Conservation (phyloP, 2,329 filamentous ascomycete genomes). For the Fusarium luffae region DNA sequence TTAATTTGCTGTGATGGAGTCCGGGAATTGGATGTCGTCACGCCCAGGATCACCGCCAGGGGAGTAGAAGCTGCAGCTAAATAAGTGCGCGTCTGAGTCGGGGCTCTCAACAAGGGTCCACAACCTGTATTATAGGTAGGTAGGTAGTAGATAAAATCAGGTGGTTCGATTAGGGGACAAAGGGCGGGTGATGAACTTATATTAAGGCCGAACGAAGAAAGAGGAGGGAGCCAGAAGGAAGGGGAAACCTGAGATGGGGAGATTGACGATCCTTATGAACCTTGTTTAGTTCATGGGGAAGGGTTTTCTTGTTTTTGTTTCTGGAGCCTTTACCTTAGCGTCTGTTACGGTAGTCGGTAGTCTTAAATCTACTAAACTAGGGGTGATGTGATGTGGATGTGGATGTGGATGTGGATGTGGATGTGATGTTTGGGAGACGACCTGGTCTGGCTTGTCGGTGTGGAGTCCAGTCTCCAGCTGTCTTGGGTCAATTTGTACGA, state of each 20-base stretch:
- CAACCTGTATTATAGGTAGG: background rate
- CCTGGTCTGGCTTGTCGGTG: conserved; percentile 17
- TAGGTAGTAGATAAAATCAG: background rate
- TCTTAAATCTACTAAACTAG: conserved; percentile 6
- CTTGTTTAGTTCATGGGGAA: conserved; percentile 23
- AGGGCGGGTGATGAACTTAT: background rate
- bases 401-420: conserved; percentile 26
- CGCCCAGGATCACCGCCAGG: conserved; percentile 30
- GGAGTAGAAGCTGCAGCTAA: conserved; percentile 25
- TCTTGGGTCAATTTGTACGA: conserved; percentile 22
- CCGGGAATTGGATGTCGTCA: conserved; percentile 34
- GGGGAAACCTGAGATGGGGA: conserved; percentile 2
- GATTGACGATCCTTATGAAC: conserved; percentile 31
- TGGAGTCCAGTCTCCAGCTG: conserved; percentile 12
- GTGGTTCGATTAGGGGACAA: background rate
- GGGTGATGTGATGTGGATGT: conserved; percentile 16
- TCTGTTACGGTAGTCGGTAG: conserved; percentile 1
- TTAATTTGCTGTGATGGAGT: conserved; percentile 20
- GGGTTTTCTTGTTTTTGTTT: conserved; percentile 36
- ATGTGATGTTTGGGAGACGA: conserved; percentile 35
- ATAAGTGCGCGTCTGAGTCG: background rate
- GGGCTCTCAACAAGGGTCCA: conserved; percentile 3
- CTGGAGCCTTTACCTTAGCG: conserved; percentile 32
- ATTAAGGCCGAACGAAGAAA: background rate
- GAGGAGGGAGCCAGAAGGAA: conserved; percentile 5